Evolutionary conservation across 2,329 filamentous ascomycete species (phyloP), one percentile per base, ranked within the genome.

Genomic region (Epichloe amarillans): DNA sequence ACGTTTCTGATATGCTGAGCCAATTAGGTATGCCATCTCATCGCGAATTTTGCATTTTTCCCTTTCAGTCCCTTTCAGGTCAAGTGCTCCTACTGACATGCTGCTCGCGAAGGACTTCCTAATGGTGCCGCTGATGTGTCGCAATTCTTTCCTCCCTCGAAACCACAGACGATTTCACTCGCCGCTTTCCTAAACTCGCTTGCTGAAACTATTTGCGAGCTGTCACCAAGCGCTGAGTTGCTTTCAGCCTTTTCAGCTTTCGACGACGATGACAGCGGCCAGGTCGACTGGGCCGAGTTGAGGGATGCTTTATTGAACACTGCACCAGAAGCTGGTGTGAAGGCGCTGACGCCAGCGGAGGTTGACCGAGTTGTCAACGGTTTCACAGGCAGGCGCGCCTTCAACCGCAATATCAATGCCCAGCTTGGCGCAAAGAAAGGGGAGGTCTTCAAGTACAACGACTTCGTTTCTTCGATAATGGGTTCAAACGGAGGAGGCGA

Each of bases 181-280:
- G 87, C 90, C 0, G 80, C 83, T 3, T 98, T 95, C 64, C 76
- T 98, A 21, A 91, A 88, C 62, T 84, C 83, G 1, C 73, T 98
- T 2, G 86, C 90, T 1, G 78, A 80, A 10, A 77, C 86, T 2
- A 73, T 97, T 3, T 79, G 81, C 1, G 77, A 82, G 0, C 73
- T 97, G 17, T 94, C 88, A 0, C 83, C 86, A 0, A 79, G 82
- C 21, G 77, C 81, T 15, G 93, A 98, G 63, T 76, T 98, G 10
- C 72, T 88, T 19, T 91, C 89, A 1, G 93, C 93, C 0, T 91
- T 98, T 58, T 88, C 88, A 2, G 93, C 93, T 0, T 97, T 97
- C 63, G 93, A 98, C 62, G 87, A 95, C 55, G 89, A 95, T 55
- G 93, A 98, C 64, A 93, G 86, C 60, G 93, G 93, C 3, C 89